phyloP scores from a whole-genome alignment of 2,329 filamentous ascomycete species.

The Pestalotiopsis sp. region DNA sequence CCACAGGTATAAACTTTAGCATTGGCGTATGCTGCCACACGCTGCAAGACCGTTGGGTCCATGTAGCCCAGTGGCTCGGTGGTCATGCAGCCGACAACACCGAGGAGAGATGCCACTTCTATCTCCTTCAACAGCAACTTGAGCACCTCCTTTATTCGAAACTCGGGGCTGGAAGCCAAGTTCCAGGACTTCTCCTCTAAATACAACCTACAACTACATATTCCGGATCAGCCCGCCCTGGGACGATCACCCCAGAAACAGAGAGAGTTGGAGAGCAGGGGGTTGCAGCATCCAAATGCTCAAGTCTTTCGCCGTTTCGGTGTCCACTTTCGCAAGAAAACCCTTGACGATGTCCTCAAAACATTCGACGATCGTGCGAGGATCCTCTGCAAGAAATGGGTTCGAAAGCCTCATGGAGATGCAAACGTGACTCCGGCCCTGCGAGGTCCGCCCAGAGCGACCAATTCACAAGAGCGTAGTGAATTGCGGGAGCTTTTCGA shows the following conservation, averaged over 20 bases:
- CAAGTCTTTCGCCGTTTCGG: conserved; percentile 26
- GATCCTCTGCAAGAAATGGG: conserved; percentile 30
- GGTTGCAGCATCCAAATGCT: not conserved
- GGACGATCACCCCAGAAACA: conserved; percentile 3
- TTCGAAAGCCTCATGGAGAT: conserved; percentile 27
- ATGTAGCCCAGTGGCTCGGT: not conserved
- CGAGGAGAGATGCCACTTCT: not conserved
- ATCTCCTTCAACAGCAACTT: not conserved
- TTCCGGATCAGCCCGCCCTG: not conserved
- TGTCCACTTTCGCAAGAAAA: conserved; percentile 25
- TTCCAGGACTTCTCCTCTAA: conserved; percentile 2
- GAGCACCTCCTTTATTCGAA: not conserved
- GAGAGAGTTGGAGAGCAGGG: not conserved
- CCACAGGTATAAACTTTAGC: not conserved
- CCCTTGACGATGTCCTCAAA: conserved; percentile 18
- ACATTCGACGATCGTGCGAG: conserved; percentile 26
- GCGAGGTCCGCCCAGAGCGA: conserved; percentile 24
- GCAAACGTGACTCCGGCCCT: conserved; percentile 23
- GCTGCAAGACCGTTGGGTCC: not conserved
- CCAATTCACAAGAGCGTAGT: conserved; percentile 27
- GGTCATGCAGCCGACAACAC: conserved; percentile 3
- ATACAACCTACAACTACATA: not conserved
- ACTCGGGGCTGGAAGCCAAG: not conserved
- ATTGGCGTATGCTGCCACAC: not conserved
- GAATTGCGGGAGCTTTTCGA: conserved; percentile 24